A percentile compares a stretch with the other conserved stretches of the same genome.
Conservation (phyloP, 192 early-diverging fungal genomes). For the Dispira simplex region DNA sequence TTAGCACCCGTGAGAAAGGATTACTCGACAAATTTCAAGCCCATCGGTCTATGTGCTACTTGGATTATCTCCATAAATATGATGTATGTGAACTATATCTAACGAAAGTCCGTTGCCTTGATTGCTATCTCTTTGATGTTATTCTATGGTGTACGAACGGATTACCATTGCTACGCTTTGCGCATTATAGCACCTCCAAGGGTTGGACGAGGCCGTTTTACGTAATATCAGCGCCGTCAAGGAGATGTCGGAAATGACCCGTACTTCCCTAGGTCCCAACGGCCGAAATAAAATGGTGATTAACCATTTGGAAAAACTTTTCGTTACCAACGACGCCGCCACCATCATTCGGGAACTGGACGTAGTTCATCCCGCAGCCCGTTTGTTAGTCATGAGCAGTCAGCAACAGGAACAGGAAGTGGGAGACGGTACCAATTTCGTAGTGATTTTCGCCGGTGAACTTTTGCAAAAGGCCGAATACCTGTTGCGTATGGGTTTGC, state of each 20-base stretch:
- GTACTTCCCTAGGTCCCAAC: constrained; percentile 94
- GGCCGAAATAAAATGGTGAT: constrained; percentile 99
- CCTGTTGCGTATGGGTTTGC: constrained; percentile 87
- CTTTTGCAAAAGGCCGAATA: constrained; percentile 86
- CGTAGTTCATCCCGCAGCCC: constrained; percentile 94
- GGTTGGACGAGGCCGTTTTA: constrained; percentile 88
- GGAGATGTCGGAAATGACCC: constrained; percentile 83
- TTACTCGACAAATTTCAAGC: too few relatives aligned
- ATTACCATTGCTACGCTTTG: background rate
- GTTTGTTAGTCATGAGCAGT: constrained; percentile 87
- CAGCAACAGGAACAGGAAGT: constrained; percentile 97
- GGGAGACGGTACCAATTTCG: constrained; percentile 93
- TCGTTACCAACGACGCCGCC: constrained; percentile 97
- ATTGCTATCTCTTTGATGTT: too few relatives aligned
- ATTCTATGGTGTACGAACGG: too few relatives aligned
- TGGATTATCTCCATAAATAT: too few relatives aligned
- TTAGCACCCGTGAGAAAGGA: too few relatives aligned
- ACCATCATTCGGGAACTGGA: constrained; percentile 96
- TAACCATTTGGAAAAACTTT: constrained; percentile 95
- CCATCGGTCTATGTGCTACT: too few relatives aligned
- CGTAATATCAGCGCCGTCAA: constrained; percentile 90
- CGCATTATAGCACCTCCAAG: constrained; percentile 62
- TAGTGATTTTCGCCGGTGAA: constrained; percentile 87
- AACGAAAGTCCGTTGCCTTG: too few relatives aligned
- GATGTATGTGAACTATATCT: too few relatives aligned